Base-by-base conservation (phyloP, 148 eudicot genomes). In the Chenopodium formosanum region DNA sequence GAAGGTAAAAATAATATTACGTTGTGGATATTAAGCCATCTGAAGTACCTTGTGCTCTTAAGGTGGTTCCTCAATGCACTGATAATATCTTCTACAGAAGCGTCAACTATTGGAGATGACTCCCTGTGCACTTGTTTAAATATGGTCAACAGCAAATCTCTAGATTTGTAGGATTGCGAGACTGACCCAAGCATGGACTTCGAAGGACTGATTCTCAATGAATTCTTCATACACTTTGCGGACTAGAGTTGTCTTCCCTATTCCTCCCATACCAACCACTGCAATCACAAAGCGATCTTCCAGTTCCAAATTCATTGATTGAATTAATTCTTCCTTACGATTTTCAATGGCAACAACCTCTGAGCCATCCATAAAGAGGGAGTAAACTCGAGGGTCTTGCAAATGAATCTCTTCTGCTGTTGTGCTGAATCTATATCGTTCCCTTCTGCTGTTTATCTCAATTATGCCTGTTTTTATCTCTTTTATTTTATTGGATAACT, bases 201-300 rank as follows among this genome's bases (percentile, higher is more conserved):
- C 13, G 47, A 46, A 73, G 25, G 1, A 12, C 20, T 29, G 31
- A 29, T 29, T 29, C 31, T 73, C 13, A 11, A 25, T 73, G 50
- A 73, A 31, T 16, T 44, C 58, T 7, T 7, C 76, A 19, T 46
- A 73, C 27, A 73, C 60, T 11, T 47, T 73, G 3, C 29, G 27
- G 10, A 46, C 76, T 22, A 73, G 50, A 9, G 76, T 47, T 23
- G 76, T 44, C 76, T 73, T 73, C 23, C 76, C 76, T 32, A 73
- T 10, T 23, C 76, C 76, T 44, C 76, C 76, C 56, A 47, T 44
- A 4, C 76, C 76, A 12, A 47, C 58, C 29, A 73, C 31, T 12
- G 76, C 29, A 1, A 73, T 47, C 13, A 73, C 56, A 0, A 25
- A 47, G 22, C 50, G 53, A 44, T 5, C 16, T 44, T 22, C 3